Conservation (phyloP, 2,329 filamentous ascomycete genomes). For the Pseudogymnoascus pannorum region DNA sequence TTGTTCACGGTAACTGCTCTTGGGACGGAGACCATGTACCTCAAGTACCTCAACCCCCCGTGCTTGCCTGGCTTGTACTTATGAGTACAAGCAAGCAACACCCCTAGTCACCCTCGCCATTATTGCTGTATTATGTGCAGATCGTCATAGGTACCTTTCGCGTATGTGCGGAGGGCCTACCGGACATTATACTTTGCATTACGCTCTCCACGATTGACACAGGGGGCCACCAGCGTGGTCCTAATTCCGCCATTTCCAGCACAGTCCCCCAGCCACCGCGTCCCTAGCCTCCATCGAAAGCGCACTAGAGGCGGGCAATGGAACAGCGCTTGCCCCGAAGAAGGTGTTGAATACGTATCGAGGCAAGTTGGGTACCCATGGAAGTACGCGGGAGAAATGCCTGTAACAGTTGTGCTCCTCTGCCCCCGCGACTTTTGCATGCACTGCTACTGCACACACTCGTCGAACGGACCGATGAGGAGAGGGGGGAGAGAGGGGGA, state of each 20-base stretch:
- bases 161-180: background rate
- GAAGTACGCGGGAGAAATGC: background rate
- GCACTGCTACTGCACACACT: background rate
- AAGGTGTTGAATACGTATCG: background rate
- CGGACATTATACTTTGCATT: background rate
- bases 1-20: background rate
- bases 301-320: background rate
- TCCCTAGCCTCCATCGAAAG: background rate
- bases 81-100: background rate
- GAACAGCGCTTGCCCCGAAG: background rate
- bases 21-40: background rate
- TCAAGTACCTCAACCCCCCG: background rate
- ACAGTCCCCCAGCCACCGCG: background rate
- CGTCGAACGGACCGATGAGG: background rate
- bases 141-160: background rate
- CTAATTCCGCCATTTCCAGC: conserved; percentile 1
- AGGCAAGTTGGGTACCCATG: background rate
- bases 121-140: background rate
- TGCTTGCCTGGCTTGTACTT: background rate
- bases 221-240: background rate
- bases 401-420: background rate
- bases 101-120: background rate
- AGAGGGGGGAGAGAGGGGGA: too few species aligned
- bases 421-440: background rate
- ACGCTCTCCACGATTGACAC: background rate